A percentile compares a stretch with the other conserved stretches of the same genome.
Conservation (phyloP, 768 basidiomycete species). For the Paxillus ammoniavirescens region DNA sequence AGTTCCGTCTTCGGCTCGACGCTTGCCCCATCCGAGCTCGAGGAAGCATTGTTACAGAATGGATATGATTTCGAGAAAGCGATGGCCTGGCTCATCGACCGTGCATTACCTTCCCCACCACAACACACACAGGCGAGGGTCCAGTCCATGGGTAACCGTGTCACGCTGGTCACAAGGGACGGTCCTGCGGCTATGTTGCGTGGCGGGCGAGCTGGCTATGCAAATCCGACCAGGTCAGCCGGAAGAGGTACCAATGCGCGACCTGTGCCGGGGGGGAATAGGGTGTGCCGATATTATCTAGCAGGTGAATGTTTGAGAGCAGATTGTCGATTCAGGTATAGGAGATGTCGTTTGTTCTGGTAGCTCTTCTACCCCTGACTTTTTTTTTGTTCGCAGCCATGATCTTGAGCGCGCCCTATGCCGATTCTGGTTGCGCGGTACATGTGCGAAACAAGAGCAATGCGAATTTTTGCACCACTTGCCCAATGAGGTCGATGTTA, state of each 20-base stretch:
- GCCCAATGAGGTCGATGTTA: conserved; percentile 81
- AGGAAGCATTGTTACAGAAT: conserved; percentile 85
- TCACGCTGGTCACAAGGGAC: conserved; percentile 66
- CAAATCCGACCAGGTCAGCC: conserved; percentile 16
- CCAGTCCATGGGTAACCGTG: conserved; percentile 65
- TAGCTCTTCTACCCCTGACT: conserved; percentile 9
- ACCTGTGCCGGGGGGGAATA: conserved; percentile 47
- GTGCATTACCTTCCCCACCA: conserved; percentile 49
- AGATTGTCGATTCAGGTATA: conserved; percentile 95
- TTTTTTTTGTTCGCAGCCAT: conserved; percentile 53
- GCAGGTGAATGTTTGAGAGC: conserved; percentile 94
- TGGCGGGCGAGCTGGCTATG: conserved; percentile 42
- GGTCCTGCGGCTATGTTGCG: conserved; percentile 33
- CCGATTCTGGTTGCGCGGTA: conserved; percentile 97
- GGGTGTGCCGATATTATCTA: conserved; percentile 95
- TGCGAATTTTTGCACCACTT: conserved; percentile 97
- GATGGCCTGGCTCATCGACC: conserved; percentile 92
- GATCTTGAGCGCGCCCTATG: conserved; percentile 92
- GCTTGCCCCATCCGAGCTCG: conserved; percentile 85
- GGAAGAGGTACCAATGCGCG: conserved; percentile 30
- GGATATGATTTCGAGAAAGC: conserved; percentile 95
- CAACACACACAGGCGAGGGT: conserved; percentile 41
- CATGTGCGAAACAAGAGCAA: conserved; percentile 93
- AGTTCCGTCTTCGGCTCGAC: conserved; percentile 91
- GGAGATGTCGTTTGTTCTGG: conserved; percentile 17